Evolutionary conservation across 1,284 basidiomycete species (phyloP).

Genomic region (Apiotrichum sp.): DNA sequence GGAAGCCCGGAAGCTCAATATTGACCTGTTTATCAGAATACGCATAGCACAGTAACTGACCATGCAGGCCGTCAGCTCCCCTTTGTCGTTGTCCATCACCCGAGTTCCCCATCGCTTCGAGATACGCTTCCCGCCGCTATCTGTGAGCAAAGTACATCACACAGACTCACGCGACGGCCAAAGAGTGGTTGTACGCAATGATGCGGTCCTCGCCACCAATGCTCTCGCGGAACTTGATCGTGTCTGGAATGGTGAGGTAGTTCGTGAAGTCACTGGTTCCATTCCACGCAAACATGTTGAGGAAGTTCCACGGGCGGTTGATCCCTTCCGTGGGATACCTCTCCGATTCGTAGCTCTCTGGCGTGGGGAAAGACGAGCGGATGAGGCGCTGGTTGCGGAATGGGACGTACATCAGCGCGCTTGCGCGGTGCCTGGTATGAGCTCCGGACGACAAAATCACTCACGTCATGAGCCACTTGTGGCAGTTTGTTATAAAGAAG

Average conservation of each 20-base stretch:
- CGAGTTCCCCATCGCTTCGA: conserved; percentile 61
- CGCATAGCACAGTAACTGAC: conserved; percentile 47
- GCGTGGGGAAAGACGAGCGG: conserved; percentile 67
- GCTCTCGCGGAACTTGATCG: conserved; percentile 69
- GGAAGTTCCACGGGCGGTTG: conserved; percentile 50
- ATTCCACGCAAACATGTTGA: conserved; percentile 36
- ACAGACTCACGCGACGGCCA: conserved; percentile 55
- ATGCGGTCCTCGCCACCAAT: conserved; percentile 78
- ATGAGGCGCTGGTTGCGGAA: conserved; percentile 71
- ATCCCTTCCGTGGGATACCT: conserved; percentile 32
- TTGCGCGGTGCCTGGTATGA: conserved; percentile 57
- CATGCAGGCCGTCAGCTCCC: conserved; percentile 69
- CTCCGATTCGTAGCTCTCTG: conserved; percentile 55
- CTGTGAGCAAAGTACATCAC: neutral
- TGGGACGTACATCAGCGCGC: conserved; percentile 70
- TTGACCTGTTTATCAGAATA: conserved; percentile 36
- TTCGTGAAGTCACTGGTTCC: conserved; percentile 34
- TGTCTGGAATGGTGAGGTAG: conserved; percentile 46
- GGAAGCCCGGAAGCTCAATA: conserved; percentile 40
- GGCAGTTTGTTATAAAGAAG: conserved; percentile 77
- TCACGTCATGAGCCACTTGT: conserved; percentile 65
- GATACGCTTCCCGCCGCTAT: conserved; percentile 59
- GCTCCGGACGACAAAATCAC: neutral
- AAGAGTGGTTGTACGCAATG: conserved; percentile 64
- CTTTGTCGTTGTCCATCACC: conserved; percentile 57